Evolutionary conservation across 2,329 filamentous ascomycete species (phyloP).

Genomic region (Phyllosticta citribraziliensis): DNA sequence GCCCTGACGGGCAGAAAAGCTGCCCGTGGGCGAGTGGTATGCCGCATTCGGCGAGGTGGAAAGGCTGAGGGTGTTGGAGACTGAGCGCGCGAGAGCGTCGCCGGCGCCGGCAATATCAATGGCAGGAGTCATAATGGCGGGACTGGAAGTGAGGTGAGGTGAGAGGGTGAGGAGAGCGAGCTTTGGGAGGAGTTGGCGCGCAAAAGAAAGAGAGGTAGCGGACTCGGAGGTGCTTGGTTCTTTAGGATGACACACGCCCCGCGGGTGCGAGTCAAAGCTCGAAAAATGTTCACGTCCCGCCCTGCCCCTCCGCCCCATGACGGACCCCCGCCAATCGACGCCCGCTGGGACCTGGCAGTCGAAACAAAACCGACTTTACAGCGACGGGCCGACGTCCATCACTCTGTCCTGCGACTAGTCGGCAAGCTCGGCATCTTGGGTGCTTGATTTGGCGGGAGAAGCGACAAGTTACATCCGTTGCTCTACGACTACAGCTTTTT

Average conservation of each 20-base stretch:
- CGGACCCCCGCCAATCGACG: background rate
- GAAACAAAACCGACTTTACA: background rate
- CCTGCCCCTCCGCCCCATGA: constrained; percentile 3
- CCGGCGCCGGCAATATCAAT: constrained; percentile 24
- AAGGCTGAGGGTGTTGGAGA: constrained; percentile 54
- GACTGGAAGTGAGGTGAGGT: background rate
- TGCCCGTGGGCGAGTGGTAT: constrained; percentile 64
- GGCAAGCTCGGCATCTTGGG: background rate
- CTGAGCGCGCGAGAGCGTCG: constrained; percentile 31
- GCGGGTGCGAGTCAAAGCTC: background rate
- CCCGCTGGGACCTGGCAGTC: background rate
- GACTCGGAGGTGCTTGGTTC: background rate
- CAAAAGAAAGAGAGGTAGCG: background rate
- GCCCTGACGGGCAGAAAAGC: constrained; percentile 34
- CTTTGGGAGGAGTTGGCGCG: background rate
- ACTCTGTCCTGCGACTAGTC: background rate
- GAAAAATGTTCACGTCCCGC: constrained; percentile 2
- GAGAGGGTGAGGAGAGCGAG: background rate
- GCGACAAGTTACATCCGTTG: constrained; percentile 1
- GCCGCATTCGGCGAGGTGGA: constrained; percentile 66
- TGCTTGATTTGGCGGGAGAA: background rate
- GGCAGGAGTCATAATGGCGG: constrained; percentile 24
- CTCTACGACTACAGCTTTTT: constrained; percentile 10
- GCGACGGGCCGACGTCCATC: background rate
- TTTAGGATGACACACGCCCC: constrained; percentile 2